Evolutionary conservation across 352 stramenopile genomes (phyloP), one percentile per base, ranked within the genome.

Genomic region (Phytophthora agathidicida): DNA sequence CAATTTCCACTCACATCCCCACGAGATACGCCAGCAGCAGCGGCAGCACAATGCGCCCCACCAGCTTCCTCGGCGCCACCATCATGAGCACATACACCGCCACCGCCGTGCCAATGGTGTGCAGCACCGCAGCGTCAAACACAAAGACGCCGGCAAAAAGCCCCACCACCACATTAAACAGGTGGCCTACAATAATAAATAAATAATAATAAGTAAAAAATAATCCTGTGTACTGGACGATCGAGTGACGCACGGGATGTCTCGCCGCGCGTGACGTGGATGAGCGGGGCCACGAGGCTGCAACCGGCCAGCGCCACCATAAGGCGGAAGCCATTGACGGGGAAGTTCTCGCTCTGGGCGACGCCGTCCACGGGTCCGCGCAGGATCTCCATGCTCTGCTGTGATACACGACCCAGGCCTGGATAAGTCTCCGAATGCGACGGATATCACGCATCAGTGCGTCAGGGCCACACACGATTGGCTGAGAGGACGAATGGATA

Each of bases 121-220:
- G 86, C 46, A 93, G 38, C 48, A 95, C 75, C 4, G 80, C 86
- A 54, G 73, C 77, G 58, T 92, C 86, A 43, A 93, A 95, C 27
- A 95, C 86, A 37, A 93, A 95, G 33, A 78, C 60, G 22, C 83
- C 86, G 0, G 65, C 80, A 38, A 78, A 80, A 14, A 93, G 39
- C 8, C 86, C 86, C n/a, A 75, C 53, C 17, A 68, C 50, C 19
- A 88, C 65, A 52, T 91, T 93, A 31, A 91, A 89, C 57, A 87
- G 42, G 43, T 95, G 86, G 17, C 83, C 84, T 94, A 50, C 28
- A 22, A 43, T 47, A 44, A 19, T 2, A 48, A 43, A 36, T n/a
- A 49, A 41, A 22, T 19, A 35, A 8, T 37, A 6, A 14, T 37
- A 6, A 36, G 7, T 43, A 30, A 3, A 31, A 19, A 26, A 44